Evolutionary conservation across 2,329 filamentous ascomycete species (phyloP).

Genomic region (Orbilia blumenaviensis): DNA sequence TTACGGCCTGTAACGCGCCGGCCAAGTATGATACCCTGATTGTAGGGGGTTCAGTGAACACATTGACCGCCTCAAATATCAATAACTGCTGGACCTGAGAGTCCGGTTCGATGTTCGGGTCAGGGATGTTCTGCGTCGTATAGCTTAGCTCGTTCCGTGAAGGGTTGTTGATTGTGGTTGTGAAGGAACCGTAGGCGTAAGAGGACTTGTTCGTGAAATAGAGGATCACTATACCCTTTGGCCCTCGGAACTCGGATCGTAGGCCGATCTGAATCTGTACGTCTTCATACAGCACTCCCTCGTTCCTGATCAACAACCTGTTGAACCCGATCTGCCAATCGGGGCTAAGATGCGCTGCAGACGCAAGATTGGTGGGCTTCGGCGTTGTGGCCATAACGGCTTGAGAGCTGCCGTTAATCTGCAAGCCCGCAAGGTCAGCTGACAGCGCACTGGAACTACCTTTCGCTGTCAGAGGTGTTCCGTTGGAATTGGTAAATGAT

Average conservation of each 20-base stretch:
- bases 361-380: slow-evolving; percentile 84
- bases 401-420: slow-evolving; percentile 71
- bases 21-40: slow-evolving; percentile 94
- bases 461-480: slow-evolving; percentile 63
- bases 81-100: slow-evolving; percentile 90
- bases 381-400: slow-evolving; percentile 66
- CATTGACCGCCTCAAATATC: slow-evolving; percentile 85
- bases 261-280: slow-evolving; percentile 91
- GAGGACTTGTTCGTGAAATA: slow-evolving; percentile 97
- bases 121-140: slow-evolving; percentile 87
- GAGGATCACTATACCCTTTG: slow-evolving; percentile 91
- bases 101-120: slow-evolving; percentile 77
- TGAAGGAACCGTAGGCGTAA: slow-evolving; percentile 85
- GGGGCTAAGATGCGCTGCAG: slow-evolving; percentile 88
- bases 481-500: slow-evolving; percentile 70
- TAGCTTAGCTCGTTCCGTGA: slow-evolving; percentile 75
- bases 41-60: slow-evolving; percentile 85
- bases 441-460: slow-evolving; percentile 59
- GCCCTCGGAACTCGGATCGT: slow-evolving; percentile 91
- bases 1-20: slow-evolving; percentile 89
- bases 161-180: slow-evolving; percentile 84
- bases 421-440: slow-evolving; percentile 80
- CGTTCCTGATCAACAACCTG: slow-evolving; percentile 77
- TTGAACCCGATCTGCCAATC: slow-evolving; percentile 94
- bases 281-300: slow-evolving; percentile 94